A percentile compares a stretch with the other conserved stretches of the same genome.
Evolutionary conservation across 352 stramenopile genomes (phyloP).

Genomic region (Pythium monospermum): DNA sequence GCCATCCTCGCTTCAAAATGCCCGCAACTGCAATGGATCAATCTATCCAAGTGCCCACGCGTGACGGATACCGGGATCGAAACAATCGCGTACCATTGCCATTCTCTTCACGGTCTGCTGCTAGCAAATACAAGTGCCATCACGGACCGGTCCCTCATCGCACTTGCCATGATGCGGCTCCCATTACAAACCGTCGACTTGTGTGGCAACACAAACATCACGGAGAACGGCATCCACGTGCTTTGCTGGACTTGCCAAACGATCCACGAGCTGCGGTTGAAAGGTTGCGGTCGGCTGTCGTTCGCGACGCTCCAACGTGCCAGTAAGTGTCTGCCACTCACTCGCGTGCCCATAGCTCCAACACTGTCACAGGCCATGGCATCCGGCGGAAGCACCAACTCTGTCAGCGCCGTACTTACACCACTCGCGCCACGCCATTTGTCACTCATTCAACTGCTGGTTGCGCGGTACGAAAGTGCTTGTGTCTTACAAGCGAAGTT

Average conservation of each 20-base stretch:
- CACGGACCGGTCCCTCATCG: conserved; percentile 41
- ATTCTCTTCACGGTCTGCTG: conserved; percentile 32
- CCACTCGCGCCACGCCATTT: conserved; percentile 32
- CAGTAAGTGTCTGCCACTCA: conserved; percentile 38
- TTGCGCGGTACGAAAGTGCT: conserved; percentile 32
- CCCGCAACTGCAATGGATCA: conserved; percentile 36
- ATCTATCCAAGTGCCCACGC: conserved; percentile 54
- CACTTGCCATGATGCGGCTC: conserved; percentile 36
- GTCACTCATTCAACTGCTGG: conserved; percentile 27
- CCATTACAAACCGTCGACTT: conserved; percentile 45
- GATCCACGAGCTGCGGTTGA: conserved; percentile 51
- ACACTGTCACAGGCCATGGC: conserved; percentile 40
- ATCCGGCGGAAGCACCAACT: conserved; percentile 25
- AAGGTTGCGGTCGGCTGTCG: conserved; percentile 60
- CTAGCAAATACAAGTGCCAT: conserved; percentile 36
- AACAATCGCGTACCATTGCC: conserved; percentile 41
- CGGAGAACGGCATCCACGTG: conserved; percentile 34
- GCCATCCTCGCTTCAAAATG: conserved; percentile 44
- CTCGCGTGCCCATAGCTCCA: conserved; percentile 19
- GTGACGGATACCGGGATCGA: conserved; percentile 48
- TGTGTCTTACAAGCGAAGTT: conserved; percentile 37
- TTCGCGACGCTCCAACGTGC: conserved; percentile 30
- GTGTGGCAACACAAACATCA: conserved; percentile 56
- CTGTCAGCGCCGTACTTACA: conserved; percentile 22
- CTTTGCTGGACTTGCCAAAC: conserved; percentile 35